Percentiles rank a stretch among this genome's conserved stretches.
phyloP scores from a whole-genome alignment of 2,329 filamentous ascomycete genomes.

The Colletotrichum melonis region DNA sequence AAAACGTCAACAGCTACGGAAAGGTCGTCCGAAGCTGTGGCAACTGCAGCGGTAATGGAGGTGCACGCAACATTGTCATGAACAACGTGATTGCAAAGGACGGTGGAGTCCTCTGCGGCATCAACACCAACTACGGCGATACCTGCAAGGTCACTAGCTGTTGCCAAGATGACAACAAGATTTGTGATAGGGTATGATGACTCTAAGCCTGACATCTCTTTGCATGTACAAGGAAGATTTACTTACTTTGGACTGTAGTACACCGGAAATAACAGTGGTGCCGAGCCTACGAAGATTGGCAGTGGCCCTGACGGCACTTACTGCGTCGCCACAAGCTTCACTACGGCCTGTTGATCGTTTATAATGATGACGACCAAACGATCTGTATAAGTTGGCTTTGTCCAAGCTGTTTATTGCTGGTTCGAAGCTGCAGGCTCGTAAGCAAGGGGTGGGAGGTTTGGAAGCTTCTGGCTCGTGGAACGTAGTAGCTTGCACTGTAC shows the following conservation, averaged over 20 bases:
- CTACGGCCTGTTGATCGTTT: slow-evolving; percentile 29
- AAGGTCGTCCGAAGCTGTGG: slow-evolving; percentile 63
- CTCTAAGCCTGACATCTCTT: not conserved
- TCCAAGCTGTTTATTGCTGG: not conserved
- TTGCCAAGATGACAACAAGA: slow-evolving; percentile 45
- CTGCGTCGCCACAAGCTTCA: slow-evolving; percentile 41
- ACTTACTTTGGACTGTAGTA: slow-evolving; percentile 36
- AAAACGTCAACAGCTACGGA: slow-evolving; percentile 47
- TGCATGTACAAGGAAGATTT: not conserved
- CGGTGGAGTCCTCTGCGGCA: slow-evolving; percentile 56
- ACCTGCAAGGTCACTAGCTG: slow-evolving; percentile 55
- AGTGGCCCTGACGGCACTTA: slow-evolving; percentile 49
- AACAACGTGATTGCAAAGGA: slow-evolving; percentile 53
- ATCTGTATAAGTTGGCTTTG: not conserved
- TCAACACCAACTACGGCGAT: slow-evolving; percentile 64
- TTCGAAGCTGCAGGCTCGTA: not conserved
- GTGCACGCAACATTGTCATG: slow-evolving; percentile 55
- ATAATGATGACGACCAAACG: not conserved
- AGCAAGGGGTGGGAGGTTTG: too few species aligned
- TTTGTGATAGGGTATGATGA: slow-evolving; percentile 40
- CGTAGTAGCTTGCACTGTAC: not conserved
- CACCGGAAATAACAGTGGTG: slow-evolving; percentile 48
- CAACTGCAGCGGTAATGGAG: slow-evolving; percentile 56
- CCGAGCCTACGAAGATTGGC: slow-evolving; percentile 51
- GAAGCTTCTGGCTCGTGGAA: not conserved